These are phyloP conservation scores for Colletotrichum chrysophilum DNA, from an alignment of 2,329 filamentous ascomycete species.

Conservation along the genomic window DNA sequence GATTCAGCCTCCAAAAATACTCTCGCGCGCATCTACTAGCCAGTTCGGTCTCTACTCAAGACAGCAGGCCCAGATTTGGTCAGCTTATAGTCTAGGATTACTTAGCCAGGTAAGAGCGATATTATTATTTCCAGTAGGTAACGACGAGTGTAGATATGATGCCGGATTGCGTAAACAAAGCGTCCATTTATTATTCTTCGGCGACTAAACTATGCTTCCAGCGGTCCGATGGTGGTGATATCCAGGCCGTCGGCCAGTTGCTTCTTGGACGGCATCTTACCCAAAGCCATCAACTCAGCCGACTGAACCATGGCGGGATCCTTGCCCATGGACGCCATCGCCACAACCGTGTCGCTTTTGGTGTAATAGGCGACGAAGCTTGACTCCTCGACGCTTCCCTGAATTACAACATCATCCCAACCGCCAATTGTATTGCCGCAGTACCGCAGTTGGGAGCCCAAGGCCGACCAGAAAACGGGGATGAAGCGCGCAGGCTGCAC, in stretches of 20 bases:
- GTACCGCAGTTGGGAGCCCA: conserved; percentile 89
- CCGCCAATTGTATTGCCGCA: conserved; percentile 84
- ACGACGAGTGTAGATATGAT: not conserved
- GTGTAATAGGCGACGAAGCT: conserved; percentile 92
- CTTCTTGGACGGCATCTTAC: conserved; percentile 83
- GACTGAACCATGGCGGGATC: conserved; percentile 87
- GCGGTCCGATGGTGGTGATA: conserved; percentile 47
- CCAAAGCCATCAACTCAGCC: conserved; percentile 82
- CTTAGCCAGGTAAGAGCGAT: not conserved
- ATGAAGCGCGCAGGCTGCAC: conserved; percentile 75
- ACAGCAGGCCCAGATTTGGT: not conserved
- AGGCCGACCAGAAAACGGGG: conserved; percentile 95
- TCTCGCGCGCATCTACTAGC: not conserved
- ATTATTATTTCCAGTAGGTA: not conserved
- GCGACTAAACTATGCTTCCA: conserved; percentile 28
- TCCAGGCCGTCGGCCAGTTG: conserved; percentile 71
- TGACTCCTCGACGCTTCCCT: conserved; percentile 76
- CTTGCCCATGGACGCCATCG: conserved; percentile 87
- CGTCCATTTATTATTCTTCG: not conserved
- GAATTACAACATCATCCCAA: conserved; percentile 84
- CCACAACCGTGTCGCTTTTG: conserved; percentile 84
- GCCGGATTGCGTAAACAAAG: not conserved
- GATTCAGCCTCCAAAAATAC: not conserved
- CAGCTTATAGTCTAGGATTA: not conserved
- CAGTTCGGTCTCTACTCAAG: not conserved